Conservation (phyloP, 805 yeast species). For the Yarrowia deformans region DNA sequence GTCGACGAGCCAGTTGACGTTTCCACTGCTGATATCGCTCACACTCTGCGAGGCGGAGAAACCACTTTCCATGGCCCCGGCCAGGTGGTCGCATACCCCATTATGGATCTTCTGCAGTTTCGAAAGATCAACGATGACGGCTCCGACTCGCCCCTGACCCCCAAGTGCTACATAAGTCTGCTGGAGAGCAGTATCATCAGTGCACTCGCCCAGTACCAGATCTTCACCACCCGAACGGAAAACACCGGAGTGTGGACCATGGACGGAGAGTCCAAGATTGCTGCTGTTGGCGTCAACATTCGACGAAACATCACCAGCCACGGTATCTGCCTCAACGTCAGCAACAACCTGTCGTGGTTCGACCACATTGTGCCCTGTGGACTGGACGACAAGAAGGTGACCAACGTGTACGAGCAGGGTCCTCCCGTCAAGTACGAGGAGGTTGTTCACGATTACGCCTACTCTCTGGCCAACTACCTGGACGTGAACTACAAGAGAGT, state of each 20-base stretch:
- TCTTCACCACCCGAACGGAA: conserved; percentile 60
- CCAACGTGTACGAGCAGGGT: conserved; percentile 55
- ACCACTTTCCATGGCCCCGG: conserved; percentile 98
- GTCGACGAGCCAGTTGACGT: conserved; percentile 44
- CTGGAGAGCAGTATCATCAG: conserved; percentile 65
- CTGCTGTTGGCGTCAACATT: conserved; percentile 88
- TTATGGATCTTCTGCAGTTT: conserved; percentile 72
- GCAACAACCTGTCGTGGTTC: conserved; percentile 74
- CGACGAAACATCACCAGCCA: conserved; percentile 85
- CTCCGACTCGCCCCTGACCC: conserved; percentile 43
- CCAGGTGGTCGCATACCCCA: conserved; percentile 84
- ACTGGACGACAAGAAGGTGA: conserved; percentile 65
- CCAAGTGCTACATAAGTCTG: conserved; percentile 68
- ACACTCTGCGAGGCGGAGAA: conserved; percentile 91
- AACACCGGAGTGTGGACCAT: conserved; percentile 91
- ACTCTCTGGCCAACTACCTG: conserved; percentile 54
- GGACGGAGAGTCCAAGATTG: conserved; percentile 64
- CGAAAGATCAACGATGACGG: conserved; percentile 44
- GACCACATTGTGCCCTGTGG: conserved; percentile 87
- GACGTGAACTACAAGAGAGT: conserved; percentile 42
- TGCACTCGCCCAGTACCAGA: conserved; percentile 54
- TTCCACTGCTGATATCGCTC: conserved; percentile 64
- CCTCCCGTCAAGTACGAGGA: conserved; percentile 49
- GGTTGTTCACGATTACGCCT: conserved; percentile 56
- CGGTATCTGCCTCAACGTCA: conserved; percentile 83